Percentiles rank a stretch among this genome's conserved stretches.
phyloP scores from a whole-genome alignment of 192 early-diverging fungal species.

The Coemansia sp. region DNA sequence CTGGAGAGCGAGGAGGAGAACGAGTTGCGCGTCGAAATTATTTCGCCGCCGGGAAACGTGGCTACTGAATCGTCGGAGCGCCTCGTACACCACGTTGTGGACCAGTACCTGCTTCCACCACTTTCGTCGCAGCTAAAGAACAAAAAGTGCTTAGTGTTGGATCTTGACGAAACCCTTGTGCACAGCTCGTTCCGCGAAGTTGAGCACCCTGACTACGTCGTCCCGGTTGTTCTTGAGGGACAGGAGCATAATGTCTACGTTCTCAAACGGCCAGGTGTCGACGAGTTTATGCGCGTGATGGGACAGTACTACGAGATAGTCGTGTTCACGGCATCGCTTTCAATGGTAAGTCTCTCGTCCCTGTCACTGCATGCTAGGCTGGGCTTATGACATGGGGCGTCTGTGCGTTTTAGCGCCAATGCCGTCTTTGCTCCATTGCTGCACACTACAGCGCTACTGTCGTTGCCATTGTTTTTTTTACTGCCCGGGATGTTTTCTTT shows the following conservation, averaged over 20 bases:
- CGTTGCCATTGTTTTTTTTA: not conserved
- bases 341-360: conserved; percentile 54
- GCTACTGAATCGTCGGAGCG: conserved; percentile 44
- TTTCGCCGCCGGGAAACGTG: conserved; percentile 46
- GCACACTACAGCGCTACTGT: conserved; percentile 1
- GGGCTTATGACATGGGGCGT: too few species aligned
- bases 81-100: conserved; percentile 32
- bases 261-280: conserved; percentile 92
- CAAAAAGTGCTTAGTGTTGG: conserved; percentile 90
- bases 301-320: conserved; percentile 89
- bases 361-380: not conserved
- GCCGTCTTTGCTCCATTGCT: conserved; percentile 1
- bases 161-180: conserved; percentile 96
- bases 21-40: conserved; percentile 44
- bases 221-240: conserved; percentile 90
- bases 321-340: conserved; percentile 90
- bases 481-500: not conserved
- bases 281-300: conserved; percentile 82
- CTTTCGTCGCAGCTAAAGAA: conserved; percentile 63
- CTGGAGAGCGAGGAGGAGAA: conserved; percentile 37
- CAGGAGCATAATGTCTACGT: conserved; percentile 93
- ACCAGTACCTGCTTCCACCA: conserved; percentile 61
- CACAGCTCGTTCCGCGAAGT: conserved; percentile 86
- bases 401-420: too few species aligned
- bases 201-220: conserved; percentile 80